These are phyloP conservation scores for Trypanosoma brucei DNA, from an alignment of 208 protist genomes.

Conservation along the genomic window DNA sequence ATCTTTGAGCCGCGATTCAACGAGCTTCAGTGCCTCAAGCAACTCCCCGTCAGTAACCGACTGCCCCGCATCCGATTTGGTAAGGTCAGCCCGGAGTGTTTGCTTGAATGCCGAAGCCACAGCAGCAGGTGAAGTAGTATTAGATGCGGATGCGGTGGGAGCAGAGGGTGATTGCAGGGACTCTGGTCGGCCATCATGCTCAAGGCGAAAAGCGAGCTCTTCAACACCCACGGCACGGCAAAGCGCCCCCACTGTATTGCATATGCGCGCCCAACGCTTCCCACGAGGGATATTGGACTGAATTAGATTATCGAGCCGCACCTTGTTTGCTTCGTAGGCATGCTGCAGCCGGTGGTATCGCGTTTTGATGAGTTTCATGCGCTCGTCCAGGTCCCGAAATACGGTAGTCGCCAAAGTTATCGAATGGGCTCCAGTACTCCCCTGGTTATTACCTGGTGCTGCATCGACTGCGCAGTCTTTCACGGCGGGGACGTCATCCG, in stretches of 20 bases:
- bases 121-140: neutral
- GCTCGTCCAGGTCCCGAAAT: conserved; percentile 50
- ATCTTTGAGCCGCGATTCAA: conserved; percentile 33
- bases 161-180: neutral
- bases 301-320: conserved; percentile 39
- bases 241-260: conserved; percentile 15
- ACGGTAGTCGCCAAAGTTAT: conserved; percentile 13
- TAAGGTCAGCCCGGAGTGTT: conserved; percentile 14
- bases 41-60: conserved; percentile 49
- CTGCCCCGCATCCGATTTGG: conserved; percentile 4
- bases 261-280: conserved; percentile 27
- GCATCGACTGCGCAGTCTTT: neutral
- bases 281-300: conserved; percentile 28
- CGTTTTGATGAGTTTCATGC: conserved; percentile 47
- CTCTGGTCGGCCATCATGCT: conserved; percentile 1
- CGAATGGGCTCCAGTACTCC: conserved; percentile 1
- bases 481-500: neutral
- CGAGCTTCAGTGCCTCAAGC: conserved; percentile 40
- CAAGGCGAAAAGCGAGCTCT: conserved; percentile 6
- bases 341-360: conserved; percentile 36
- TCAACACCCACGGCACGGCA: conserved; percentile 26
- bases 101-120: conserved; percentile 8
- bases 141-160: neutral
- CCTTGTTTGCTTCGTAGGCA: conserved; percentile 27
- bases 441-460: conserved; percentile 6